Percentiles rank a stretch among this genome's conserved stretches.
Evolutionary conservation across 148 eudicot genomes (phyloP).

Genomic region (Spergularia marina): DNA sequence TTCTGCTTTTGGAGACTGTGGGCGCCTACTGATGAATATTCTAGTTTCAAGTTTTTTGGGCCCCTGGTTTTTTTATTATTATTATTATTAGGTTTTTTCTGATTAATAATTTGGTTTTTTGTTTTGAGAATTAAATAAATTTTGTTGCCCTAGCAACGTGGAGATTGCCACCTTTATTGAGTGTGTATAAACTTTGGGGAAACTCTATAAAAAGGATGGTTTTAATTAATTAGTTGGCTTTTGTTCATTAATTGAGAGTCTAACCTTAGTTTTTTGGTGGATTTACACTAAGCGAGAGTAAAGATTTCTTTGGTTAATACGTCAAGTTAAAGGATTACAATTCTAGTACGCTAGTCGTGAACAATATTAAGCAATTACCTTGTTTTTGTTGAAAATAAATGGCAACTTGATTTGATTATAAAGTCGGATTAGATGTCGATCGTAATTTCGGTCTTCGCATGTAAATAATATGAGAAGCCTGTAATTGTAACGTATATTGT

Average conservation of each 20-base stretch:
- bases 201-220: not conserved
- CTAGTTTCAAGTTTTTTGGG: not conserved
- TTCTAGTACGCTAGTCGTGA: not conserved
- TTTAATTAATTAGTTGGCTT: conserved; percentile 3
- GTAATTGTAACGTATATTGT: too few species aligned
- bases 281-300: conserved; percentile 19
- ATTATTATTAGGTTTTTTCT: not conserved
- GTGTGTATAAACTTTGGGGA: not conserved
- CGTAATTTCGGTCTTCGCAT: too few species aligned
- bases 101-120: not conserved
- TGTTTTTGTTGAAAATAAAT: not conserved
- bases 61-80: conserved; percentile 16
- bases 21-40: conserved; percentile 10
- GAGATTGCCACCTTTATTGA: conserved; percentile 8
- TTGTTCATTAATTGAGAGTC: conserved; percentile 15
- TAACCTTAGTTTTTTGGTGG: conserved; percentile 18
- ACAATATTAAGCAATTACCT: not conserved
- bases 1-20: conserved; percentile 11
- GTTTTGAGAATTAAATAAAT: not conserved
- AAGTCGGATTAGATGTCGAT: too few species aligned
- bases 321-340: conserved; percentile 5
- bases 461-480: too few species aligned
- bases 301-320: conserved; percentile 1
- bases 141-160: conserved; percentile 20
- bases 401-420: too few species aligned